phyloP scores from a whole-genome alignment of 1,139 yeast species.

The Candida frijolesensis region DNA sequence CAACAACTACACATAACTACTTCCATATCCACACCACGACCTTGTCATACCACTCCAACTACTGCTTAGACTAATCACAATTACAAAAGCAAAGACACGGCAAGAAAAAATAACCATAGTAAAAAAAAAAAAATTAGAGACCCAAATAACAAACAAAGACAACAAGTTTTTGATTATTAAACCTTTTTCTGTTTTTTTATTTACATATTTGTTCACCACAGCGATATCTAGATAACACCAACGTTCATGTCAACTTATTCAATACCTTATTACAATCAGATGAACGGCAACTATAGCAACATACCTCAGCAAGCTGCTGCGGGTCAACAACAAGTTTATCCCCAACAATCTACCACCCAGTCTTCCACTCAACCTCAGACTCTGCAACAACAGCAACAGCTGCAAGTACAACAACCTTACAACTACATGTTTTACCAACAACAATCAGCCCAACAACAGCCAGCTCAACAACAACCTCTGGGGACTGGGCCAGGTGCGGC shows the following conservation, averaged over 20 bases:
- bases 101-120: background rate
- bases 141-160: conserved; percentile 1
- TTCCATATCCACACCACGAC: background rate
- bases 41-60: too few relatives aligned
- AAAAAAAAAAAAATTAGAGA: background rate
- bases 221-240: background rate
- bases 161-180: background rate
- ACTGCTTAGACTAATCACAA: too few relatives aligned
- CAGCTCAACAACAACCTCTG: too few relatives aligned
- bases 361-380: background rate
- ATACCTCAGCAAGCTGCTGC: conserved; percentile 16
- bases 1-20: too few relatives aligned
- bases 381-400: conserved; percentile 7
- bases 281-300: conserved; percentile 20
- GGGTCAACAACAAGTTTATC: conserved; percentile 13
- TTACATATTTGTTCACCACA: background rate
- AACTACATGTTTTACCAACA: conserved; percentile 26
- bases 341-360: conserved; percentile 11
- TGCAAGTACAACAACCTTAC: conserved; percentile 20
- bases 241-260: conserved; percentile 16
- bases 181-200: background rate
- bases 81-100: background rate
- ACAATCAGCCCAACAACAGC: conserved; percentile 12
- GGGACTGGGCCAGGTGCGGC: background rate
- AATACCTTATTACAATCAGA: conserved; percentile 14